These are phyloP conservation scores for Cercophora samala DNA, from an alignment of 495 filamentous ascomycete genomes.

Conservation along the genomic window DNA sequence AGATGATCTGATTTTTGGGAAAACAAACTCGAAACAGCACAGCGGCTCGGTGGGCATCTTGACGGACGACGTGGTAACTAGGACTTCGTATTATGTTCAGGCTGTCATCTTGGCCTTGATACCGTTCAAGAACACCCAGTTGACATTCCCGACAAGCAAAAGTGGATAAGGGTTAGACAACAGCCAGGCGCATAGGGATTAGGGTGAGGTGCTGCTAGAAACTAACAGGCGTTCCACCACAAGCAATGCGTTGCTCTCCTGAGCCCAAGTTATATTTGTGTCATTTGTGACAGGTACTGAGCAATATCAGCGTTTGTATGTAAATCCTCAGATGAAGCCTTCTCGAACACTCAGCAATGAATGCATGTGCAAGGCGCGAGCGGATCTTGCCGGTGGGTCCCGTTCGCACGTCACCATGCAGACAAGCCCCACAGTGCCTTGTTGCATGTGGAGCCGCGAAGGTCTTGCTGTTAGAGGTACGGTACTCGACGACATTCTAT, in stretches of 20 bases:
- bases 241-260: neutral
- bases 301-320: no score
- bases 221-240: neutral
- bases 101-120: conserved; percentile 31
- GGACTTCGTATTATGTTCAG: conserved; percentile 23
- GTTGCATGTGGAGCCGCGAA: neutral
- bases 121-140: conserved; percentile 23
- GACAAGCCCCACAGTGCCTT: neutral
- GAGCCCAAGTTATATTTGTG: neutral
- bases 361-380: neutral
- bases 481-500: neutral
- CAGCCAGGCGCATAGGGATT: neutral
- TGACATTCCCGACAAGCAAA: conserved; percentile 10
- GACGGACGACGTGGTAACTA: conserved; percentile 24
- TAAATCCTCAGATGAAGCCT: neutral
- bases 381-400: neutral
- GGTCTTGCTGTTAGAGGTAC: neutral
- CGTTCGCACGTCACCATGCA: conserved; percentile 1
- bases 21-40: conserved; percentile 24
- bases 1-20: conserved; percentile 23
- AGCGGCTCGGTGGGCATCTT: conserved; percentile 30
- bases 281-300: no score
- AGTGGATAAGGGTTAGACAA: neutral
- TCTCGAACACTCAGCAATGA: neutral
- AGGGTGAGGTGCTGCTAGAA: neutral